Conservation (phyloP, 108 stramenopile genomes). For the Discostella pseudostelligera region DNA sequence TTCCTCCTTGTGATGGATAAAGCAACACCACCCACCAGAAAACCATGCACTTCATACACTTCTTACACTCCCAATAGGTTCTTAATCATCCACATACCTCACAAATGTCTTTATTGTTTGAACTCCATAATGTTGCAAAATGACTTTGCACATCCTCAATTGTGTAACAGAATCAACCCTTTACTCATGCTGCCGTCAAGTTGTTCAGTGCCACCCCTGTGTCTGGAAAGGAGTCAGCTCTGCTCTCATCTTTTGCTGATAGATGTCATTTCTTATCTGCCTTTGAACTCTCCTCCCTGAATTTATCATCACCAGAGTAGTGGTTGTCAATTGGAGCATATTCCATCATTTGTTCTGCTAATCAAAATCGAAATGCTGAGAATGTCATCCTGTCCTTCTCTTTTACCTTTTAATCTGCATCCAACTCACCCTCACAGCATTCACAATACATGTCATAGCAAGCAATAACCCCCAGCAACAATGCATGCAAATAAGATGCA, state of each 20-base stretch:
- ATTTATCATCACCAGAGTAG: background rate
- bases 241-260: background rate
- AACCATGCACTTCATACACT: background rate
- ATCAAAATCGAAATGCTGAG: background rate
- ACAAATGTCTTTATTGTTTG: background rate
- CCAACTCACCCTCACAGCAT: background rate
- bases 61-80: background rate
- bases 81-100: background rate
- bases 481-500: background rate
- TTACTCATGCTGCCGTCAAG: too few species aligned
- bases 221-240: too few species aligned
- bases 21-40: background rate
- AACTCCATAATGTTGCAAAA: too few species aligned
- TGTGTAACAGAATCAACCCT: too few species aligned
- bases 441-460: slow-evolving; percentile 6
- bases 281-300: background rate
- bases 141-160: too few species aligned
- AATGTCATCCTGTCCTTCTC: background rate
- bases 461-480: background rate
- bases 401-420: background rate
- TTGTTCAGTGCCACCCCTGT: too few species aligned
- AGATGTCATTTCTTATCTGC: background rate
- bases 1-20: background rate
- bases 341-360: background rate
- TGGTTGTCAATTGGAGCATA: background rate